Base-by-base conservation (phyloP, 495 filamentous ascomycete genomes). In the Aspergillus bertholletiae region DNA sequence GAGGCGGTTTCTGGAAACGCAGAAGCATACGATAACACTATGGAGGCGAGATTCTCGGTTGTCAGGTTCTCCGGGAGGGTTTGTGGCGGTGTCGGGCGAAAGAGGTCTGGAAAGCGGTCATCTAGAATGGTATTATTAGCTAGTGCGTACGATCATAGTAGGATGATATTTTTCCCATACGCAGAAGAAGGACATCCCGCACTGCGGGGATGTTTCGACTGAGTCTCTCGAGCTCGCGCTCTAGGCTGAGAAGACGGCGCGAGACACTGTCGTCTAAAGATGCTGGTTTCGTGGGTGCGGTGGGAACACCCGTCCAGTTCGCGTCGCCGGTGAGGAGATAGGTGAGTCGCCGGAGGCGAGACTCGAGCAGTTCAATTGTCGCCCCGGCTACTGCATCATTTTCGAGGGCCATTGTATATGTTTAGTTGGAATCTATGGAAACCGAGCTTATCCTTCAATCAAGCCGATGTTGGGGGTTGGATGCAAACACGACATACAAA, bases 1-100 rank as follows among this genome's bases (percentile, higher is more conserved):
- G 91, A 96, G 6, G 87, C 84, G 0, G 86, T 90, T 20, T 86
- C 80, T 17, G 87, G 86, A 71, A 88, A 96, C 2, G 82, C 78
- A 13, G 88, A 78, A 0, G 88, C 88, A 41, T 86, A 85, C 24
- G 90, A 81, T 21, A 94, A 80, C 28, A 97, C 76, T 8, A 90
- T 88, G 15, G 89, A 84, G 50, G 84, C 51, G 32, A 79, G 63
- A 51, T 77, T 74, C 35, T 68, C 62, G 5, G 68, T 69, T 6
- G 71, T 73, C 9, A 81, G 66, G 17, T 72, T 70, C 34, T 74
- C 71, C 0, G 79, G 76, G 27, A 77, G 58, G 17, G 64, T 57
- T 15, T 74, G 65, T 2, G 70, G 40, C 7, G 60, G 51, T 13
- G 74, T 56, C 12, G 77, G 59, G 57, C 73, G 69, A 65, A 88